Base-by-base conservation (phyloP, 2,329 filamentous ascomycete genomes). In the Colletotrichum shisoi region DNA sequence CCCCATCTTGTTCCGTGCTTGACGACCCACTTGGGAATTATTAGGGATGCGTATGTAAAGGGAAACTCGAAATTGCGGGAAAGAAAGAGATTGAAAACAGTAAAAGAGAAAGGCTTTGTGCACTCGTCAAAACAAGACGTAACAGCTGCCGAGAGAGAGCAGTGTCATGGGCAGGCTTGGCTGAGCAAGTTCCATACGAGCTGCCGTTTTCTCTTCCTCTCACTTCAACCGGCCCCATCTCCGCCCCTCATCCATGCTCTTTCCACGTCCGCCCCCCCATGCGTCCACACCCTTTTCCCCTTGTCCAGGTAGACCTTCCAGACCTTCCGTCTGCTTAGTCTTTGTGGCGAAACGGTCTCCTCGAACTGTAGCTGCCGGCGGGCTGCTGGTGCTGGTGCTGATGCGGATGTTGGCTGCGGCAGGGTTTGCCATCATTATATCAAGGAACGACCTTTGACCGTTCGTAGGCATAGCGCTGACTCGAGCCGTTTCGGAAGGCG, bases 401-500 rank as follows among this genome's bases (percentile, higher is more conserved):
- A 21, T 40, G 31, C 31, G 12, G 44, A 21, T 34, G 31, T 11
- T 31, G n/a, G 34, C 19, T 42, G 34, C 21, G 40, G 37, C 9
- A 56, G 48, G 54, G 61, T 24, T 40, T 27, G 46, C 42, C 27
- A 56, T 65, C 61, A 54, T 45, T 49, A 56, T 67, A 63, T 56
- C 65, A 59, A 60, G 48, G 48, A 56, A 56, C 37, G 61, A 59
- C 61, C 61, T 65, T 64, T 45, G 46, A 56, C 61, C 46, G 42
- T 64, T 24, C 62, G 42, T 45, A 39, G 37, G 37, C 54, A 67
- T 56, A 56, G 24, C 42, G 54, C 65, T 67, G 65, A 67, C 65
- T 67, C 65, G 49, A 67, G 65, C 54, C 65, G 65, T 64, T 60
- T 65, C 65, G 61, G 44, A 60, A 64, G 54, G n/a, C 17, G 42